phyloP scores from a whole-genome alignment of 2,329 filamentous ascomycete species.

The Stemphylium vesicarium region DNA sequence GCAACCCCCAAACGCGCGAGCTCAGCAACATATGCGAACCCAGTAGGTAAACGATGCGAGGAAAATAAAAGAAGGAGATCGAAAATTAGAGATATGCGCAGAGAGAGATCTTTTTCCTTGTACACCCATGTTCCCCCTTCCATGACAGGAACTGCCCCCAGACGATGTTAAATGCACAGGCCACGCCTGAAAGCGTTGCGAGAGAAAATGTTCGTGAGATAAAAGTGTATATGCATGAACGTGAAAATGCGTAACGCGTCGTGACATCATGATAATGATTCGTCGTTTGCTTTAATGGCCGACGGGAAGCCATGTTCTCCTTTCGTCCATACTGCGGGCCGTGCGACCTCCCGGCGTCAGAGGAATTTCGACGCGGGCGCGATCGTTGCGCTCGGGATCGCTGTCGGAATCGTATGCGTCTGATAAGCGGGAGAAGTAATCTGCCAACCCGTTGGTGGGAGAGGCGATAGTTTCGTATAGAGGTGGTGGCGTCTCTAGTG shows the following conservation, averaged over 20 bases:
- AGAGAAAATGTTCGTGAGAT: constrained; percentile 2
- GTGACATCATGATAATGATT: constrained; percentile 38
- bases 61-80: not conserved
- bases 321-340: constrained; percentile 69
- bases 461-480: constrained; percentile 82
- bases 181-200: not conserved
- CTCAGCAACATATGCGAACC: not conserved
- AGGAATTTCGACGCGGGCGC: constrained; percentile 61
- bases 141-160: not conserved
- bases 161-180: constrained; percentile 2
- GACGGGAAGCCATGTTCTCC: constrained; percentile 61
- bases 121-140: not conserved
- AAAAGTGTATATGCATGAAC: constrained; percentile 20
- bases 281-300: constrained; percentile 32
- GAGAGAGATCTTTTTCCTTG: not conserved
- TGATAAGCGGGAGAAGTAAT: constrained; percentile 84
- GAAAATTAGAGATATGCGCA: not conserved
- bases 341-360: constrained; percentile 68
- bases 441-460: constrained; percentile 73
- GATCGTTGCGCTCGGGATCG: constrained; percentile 52
- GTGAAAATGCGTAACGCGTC: constrained; percentile 19
- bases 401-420: constrained; percentile 68
- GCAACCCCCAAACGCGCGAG: not conserved
- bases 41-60: no score
- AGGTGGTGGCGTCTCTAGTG: constrained; percentile 79